Conservation (phyloP, 2,329 filamentous ascomycete species). For the Neofusicoccum laricinum region DNA sequence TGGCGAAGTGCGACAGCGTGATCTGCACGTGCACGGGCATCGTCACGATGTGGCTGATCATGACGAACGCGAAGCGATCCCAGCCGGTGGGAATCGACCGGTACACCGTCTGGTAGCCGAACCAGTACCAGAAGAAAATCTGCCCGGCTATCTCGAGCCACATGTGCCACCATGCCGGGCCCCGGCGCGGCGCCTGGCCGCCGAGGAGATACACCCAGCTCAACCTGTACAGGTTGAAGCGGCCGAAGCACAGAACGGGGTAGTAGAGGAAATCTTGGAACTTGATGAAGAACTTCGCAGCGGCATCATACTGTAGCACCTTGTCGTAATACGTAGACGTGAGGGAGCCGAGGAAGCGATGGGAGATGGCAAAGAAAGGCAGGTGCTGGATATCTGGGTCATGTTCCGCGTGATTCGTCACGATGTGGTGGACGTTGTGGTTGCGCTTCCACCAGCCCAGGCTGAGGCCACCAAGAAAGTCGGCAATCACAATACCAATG, state of each 20-base stretch:
- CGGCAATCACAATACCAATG: conserved; percentile 86
- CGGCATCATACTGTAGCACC: conserved; percentile 60
- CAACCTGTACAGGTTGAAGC: conserved; percentile 70
- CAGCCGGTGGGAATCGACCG: conserved; percentile 57
- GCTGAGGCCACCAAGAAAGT: conserved; percentile 85
- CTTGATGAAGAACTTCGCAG: conserved; percentile 57
- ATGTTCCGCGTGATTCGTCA: conserved; percentile 92
- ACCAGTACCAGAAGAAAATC: conserved; percentile 65
- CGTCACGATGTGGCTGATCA: conserved; percentile 63
- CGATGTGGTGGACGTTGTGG: conserved; percentile 95
- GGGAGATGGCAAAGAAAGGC: conserved; percentile 66
- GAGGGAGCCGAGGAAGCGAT: conserved; percentile 63
- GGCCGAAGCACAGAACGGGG: conserved; percentile 63
- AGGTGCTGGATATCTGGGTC: conserved; percentile 87
- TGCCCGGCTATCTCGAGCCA: conserved; percentile 64
- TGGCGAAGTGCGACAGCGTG: conserved; percentile 70
- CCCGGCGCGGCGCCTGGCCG: conserved; percentile 53
- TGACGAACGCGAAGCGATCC: conserved; percentile 59
- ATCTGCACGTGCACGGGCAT: conserved; percentile 71
- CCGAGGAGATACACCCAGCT: conserved; percentile 65
- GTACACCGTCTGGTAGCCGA: conserved; percentile 64
- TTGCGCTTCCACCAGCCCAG: conserved; percentile 96
- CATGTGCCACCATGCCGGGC: conserved; percentile 65
- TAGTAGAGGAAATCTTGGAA: conserved; percentile 69
- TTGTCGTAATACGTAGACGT: conserved; percentile 65